phyloP scores from a whole-genome alignment of 192 early-diverging fungal species.

The Coemansia guatemalensis region DNA sequence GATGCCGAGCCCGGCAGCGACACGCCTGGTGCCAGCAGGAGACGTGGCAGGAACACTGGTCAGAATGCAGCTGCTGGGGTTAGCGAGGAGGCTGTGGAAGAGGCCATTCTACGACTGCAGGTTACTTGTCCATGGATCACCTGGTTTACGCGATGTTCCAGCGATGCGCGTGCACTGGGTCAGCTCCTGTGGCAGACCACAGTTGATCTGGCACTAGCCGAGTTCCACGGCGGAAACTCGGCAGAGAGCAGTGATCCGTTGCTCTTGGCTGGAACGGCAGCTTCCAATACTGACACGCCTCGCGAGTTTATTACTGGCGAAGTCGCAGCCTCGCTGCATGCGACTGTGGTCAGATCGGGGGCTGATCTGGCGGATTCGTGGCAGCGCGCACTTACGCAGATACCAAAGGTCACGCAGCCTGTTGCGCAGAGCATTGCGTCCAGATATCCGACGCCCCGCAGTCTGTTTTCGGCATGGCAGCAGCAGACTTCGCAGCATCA shows the following conservation, averaged over 20 bases:
- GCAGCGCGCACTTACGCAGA: conserved; percentile 36
- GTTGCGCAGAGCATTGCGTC: conserved; percentile 35
- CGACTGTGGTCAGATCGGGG: conserved; percentile 26
- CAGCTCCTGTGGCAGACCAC: conserved; percentile 38
- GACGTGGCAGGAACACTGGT: background rate
- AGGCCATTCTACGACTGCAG: conserved; percentile 28
- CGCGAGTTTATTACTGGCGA: conserved; percentile 19
- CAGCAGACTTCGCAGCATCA: background rate
- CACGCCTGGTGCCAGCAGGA: background rate
- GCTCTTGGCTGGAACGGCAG: background rate
- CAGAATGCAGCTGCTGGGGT: background rate
- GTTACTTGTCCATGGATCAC: conserved; percentile 27
- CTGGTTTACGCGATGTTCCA: conserved; percentile 40
- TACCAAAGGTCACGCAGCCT: conserved; percentile 37
- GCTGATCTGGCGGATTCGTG: conserved; percentile 36
- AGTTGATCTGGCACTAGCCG: conserved; percentile 25
- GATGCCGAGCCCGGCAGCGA: background rate
- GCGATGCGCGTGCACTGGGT: conserved; percentile 15
- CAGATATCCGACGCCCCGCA: conserved; percentile 29
- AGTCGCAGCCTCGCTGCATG: conserved; percentile 12
- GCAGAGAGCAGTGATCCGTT: background rate
- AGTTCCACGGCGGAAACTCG: conserved; percentile 2
- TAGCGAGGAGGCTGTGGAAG: conserved; percentile 22
- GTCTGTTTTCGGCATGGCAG: conserved; percentile 35
- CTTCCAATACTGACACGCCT: background rate